Percentiles rank a stretch among this genome's conserved stretches.
These are phyloP conservation scores for Leccinum fallax DNA, from an alignment of 1,284 basidiomycete genomes.

Conservation along the genomic window DNA sequence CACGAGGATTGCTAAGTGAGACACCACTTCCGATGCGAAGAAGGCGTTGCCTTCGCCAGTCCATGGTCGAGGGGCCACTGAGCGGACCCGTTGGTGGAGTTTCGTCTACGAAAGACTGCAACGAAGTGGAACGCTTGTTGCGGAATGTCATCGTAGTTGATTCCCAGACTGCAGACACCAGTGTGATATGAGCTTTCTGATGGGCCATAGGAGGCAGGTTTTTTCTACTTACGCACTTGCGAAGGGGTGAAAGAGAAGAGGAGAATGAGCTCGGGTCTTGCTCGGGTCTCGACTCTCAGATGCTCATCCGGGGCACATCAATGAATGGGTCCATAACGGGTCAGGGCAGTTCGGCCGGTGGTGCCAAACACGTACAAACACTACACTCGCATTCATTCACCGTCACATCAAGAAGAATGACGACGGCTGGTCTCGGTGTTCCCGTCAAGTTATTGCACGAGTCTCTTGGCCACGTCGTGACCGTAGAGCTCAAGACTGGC, in stretches of 20 bases:
- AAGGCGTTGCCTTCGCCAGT: slow-evolving; percentile 35
- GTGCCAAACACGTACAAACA: slow-evolving; percentile 30
- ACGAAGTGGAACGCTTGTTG: slow-evolving; percentile 22
- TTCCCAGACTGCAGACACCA: background rate
- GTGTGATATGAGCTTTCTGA: background rate
- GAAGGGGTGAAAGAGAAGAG: background rate
- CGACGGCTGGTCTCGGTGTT: slow-evolving; percentile 71
- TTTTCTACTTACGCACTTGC: slow-evolving; percentile 5
- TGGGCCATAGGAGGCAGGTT: background rate
- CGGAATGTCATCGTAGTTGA: slow-evolving; percentile 21
- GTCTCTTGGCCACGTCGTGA: slow-evolving; percentile 94
- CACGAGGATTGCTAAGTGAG: background rate
- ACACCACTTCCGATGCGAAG: slow-evolving; percentile 29
- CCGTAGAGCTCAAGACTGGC: slow-evolving; percentile 97
- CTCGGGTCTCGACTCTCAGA: background rate
- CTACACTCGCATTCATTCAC: slow-evolving; percentile 6
- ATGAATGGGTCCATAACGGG: background rate
- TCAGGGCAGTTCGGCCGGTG: background rate
- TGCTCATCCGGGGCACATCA: background rate
- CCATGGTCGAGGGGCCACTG: slow-evolving; percentile 32
- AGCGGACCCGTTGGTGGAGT: slow-evolving; percentile 28
- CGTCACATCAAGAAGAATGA: slow-evolving; percentile 24
- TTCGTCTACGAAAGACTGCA: slow-evolving; percentile 21
- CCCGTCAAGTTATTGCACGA: slow-evolving; percentile 93
- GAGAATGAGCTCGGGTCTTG: background rate